Conservation (phyloP, 2,329 filamentous ascomycete species). For the Neofusicoccum laricinum region DNA sequence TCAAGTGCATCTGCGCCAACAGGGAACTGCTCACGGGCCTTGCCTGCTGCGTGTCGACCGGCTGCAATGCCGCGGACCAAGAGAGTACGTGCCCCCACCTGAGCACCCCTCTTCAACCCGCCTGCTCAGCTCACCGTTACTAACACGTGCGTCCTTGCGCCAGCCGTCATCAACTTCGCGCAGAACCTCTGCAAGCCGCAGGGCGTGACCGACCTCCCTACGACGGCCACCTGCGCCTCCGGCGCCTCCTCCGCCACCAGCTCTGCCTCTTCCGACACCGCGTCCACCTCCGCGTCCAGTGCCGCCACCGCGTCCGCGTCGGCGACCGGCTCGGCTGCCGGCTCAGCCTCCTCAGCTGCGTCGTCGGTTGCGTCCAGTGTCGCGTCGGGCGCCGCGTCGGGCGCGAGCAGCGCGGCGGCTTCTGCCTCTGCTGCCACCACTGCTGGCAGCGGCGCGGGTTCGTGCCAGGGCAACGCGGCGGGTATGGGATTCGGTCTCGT, state of each 20-base stretch:
- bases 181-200: conserved; percentile 37
- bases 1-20: conserved; percentile 44
- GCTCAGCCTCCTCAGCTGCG: not conserved
- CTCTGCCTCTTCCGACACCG: conserved; percentile 12
- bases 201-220: conserved; percentile 38
- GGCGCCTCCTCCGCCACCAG: conserved; percentile 19
- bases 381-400: not conserved
- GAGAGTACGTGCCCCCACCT: conserved; percentile 25
- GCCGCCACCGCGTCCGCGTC: conserved; percentile 7
- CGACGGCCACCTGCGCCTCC: conserved; percentile 36
- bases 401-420: not conserved
- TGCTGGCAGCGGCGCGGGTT: not conserved
- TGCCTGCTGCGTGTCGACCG: conserved; percentile 41
- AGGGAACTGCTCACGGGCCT: conserved; percentile 32
- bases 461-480: not conserved
- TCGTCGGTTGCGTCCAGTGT: not conserved
- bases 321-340: conserved; percentile 1
- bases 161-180: conserved; percentile 44
- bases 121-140: not conserved
- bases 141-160: not conserved
- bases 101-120: not conserved
- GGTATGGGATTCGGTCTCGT: conserved; percentile 11
- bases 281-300: conserved; percentile 15
- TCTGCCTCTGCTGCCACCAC: not conserved
- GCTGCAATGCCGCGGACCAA: conserved; percentile 34